Evolutionary conservation across 768 basidiomycete species (phyloP).

Genomic region (Tricholoma saponaceum): DNA sequence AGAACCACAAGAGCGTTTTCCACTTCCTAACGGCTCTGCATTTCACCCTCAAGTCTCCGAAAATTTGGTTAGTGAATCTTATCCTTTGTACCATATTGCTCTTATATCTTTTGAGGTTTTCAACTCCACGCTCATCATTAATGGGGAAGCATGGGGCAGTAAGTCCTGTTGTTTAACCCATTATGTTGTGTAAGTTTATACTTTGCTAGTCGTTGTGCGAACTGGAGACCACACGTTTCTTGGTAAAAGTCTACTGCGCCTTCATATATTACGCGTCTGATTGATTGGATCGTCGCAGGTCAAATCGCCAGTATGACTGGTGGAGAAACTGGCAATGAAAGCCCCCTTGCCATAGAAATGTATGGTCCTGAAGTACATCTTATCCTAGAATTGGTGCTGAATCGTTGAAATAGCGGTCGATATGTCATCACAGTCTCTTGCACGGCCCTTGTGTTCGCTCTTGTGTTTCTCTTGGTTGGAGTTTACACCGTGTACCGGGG

Average conservation of each 20-base stretch:
- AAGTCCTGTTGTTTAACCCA: constrained; percentile 19
- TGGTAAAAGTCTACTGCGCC: constrained; percentile 28
- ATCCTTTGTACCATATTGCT: not conserved
- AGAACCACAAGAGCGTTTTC: constrained; percentile 58
- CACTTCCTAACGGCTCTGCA: constrained; percentile 41
- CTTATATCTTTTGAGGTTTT: constrained; percentile 43
- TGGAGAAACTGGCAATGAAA: constrained; percentile 59
- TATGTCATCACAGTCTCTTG: constrained; percentile 61
- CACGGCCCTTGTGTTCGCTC: constrained; percentile 57
- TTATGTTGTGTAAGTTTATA: not conserved
- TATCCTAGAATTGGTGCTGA: not conserved
- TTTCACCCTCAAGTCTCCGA: constrained; percentile 58
- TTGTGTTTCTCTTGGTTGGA: constrained; percentile 64
- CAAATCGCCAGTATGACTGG: constrained; percentile 69
- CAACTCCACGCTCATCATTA: constrained; percentile 65
- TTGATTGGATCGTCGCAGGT: constrained; percentile 30
- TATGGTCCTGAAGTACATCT: constrained; percentile 24
- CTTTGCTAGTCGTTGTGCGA: constrained; percentile 50
- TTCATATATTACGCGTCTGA: not conserved
- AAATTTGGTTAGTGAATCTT: constrained; percentile 43
- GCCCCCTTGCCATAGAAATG: constrained; percentile 67
- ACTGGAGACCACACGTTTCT: constrained; percentile 67
- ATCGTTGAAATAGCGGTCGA: constrained; percentile 33
- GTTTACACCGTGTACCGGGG: constrained; percentile 65
- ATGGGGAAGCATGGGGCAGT: constrained; percentile 72